Percentiles rank a stretch among this genome's conserved stretches.
Conservation (phyloP, 208 protist genomes). For the Crithidia brevicula region DNA sequence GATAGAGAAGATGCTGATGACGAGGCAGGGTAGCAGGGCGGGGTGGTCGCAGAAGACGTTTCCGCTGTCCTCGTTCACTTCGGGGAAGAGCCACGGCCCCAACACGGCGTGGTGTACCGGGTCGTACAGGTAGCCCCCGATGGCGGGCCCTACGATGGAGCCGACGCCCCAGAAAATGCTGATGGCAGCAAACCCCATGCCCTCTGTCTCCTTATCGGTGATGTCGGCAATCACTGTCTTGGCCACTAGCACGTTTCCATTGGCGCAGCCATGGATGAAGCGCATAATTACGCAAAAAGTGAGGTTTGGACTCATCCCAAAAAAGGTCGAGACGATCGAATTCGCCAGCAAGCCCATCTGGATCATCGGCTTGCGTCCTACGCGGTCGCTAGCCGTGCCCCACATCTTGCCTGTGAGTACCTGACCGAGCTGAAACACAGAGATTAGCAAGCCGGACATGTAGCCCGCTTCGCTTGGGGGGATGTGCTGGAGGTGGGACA, state of each 20-base stretch:
- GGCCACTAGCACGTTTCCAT: conserved; percentile 77
- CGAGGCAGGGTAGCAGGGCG: conserved; percentile 50
- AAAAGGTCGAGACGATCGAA: conserved; percentile 58
- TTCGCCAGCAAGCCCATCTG: conserved; percentile 53
- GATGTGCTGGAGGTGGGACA: conserved; percentile 47
- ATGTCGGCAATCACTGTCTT: conserved; percentile 84
- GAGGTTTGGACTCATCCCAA: conserved; percentile 64
- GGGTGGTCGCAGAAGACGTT: conserved; percentile 41
- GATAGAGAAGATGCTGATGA: conserved; percentile 33
- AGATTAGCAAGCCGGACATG: conserved; percentile 52
- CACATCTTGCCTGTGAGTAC: conserved; percentile 54
- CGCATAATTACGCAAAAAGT: conserved; percentile 55
- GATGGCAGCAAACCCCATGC: conserved; percentile 95
- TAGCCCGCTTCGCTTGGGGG: conserved; percentile 51
- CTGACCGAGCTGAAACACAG: conserved; percentile 55
- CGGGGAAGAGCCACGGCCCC: conserved; percentile 29
- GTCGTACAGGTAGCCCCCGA: conserved; percentile 74
- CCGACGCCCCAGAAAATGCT: conserved; percentile 88
- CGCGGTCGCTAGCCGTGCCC: conserved; percentile 52
- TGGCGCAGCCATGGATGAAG: conserved; percentile 77
- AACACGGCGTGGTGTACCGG: conserved; percentile 40
- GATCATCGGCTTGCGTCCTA: conserved; percentile 54
- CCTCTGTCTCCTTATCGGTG: conserved; percentile 72
- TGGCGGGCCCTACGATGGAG: conserved; percentile 58
- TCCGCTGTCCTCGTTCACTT: conserved; percentile 22